Evolutionary conservation across 2,329 filamentous ascomycete species (phyloP).

Genomic region (Pyrenophora graminea): DNA sequence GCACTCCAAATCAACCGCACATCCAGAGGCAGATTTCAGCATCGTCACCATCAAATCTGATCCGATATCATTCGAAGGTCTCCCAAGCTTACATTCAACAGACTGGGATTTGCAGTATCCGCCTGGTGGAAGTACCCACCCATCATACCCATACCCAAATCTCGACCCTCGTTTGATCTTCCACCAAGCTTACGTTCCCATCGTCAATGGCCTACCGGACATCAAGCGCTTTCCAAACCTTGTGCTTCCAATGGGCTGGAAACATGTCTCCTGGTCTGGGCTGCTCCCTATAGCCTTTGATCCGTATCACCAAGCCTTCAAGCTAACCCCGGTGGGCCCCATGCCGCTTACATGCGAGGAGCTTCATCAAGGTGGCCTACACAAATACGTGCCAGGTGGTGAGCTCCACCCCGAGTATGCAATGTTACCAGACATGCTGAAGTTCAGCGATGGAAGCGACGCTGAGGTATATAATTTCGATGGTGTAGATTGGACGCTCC

Average conservation of each 20-base stretch:
- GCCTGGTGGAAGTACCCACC: constrained; percentile 23
- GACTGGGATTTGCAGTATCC: constrained; percentile 26
- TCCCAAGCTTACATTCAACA: constrained; percentile 8
- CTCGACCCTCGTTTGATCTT: constrained; percentile 22
- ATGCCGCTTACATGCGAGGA: constrained; percentile 27
- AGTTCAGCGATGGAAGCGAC: constrained; percentile 21
- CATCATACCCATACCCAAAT: constrained; percentile 20
- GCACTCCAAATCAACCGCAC: not conserved
- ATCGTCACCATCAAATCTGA: constrained; percentile 6
- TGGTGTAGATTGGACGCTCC: constrained; percentile 14
- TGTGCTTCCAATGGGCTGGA: constrained; percentile 18
- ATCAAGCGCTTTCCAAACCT: constrained; percentile 5
- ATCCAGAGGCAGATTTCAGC: not conserved
- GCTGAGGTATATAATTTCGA: constrained; percentile 24
- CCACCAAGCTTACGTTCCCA: constrained; percentile 12
- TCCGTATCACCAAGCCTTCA: constrained; percentile 22
- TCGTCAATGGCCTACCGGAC: constrained; percentile 21
- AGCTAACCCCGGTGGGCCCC: constrained; percentile 25
- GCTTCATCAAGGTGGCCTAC: constrained; percentile 17
- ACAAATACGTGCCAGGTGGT: constrained; percentile 24
- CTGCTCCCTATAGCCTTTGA: constrained; percentile 25
- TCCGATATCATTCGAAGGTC: not conserved
- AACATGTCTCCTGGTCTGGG: constrained; percentile 20
- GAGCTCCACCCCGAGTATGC: constrained; percentile 20
- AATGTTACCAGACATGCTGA: constrained; percentile 8